Percentiles rank a stretch among this genome's conserved stretches.
These are phyloP conservation scores for Tagetes patula DNA, from an alignment of 129 eudicot species.

Conservation along the genomic window DNA sequence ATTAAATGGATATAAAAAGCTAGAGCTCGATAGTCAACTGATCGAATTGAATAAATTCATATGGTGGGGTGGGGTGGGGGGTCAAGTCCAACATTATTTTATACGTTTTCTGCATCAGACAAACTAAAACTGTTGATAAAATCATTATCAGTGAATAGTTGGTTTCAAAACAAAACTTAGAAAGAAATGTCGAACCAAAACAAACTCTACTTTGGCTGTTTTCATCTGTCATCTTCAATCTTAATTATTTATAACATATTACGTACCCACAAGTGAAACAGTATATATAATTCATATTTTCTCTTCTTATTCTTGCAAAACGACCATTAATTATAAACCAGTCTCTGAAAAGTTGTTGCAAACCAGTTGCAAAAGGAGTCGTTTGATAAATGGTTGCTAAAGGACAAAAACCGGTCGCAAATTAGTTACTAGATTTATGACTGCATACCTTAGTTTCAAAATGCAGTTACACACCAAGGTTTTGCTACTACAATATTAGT, in stretches of 20 bases:
- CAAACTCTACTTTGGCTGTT: conserved; percentile 24
- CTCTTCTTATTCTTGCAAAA: background rate
- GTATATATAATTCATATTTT: conserved; percentile 16
- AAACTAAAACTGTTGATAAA: conserved; percentile 13
- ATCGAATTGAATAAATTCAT: background rate
- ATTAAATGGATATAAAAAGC: background rate
- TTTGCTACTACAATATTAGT: too few relatives aligned
- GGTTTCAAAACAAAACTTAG: background rate
- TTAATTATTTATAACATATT: background rate
- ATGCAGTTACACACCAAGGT: too few relatives aligned
- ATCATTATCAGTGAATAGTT: conserved; percentile 13
- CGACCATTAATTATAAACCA: too few relatives aligned
- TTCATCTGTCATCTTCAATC: conserved; percentile 27
- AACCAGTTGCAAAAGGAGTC: too few relatives aligned
- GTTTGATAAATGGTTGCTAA: too few relatives aligned
- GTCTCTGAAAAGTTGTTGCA: too few relatives aligned
- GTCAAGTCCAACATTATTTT: conserved; percentile 14
- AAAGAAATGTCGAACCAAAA: conserved; percentile 20
- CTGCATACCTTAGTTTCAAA: too few relatives aligned
- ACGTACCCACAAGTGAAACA: background rate
- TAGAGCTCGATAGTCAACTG: conserved; percentile 4
- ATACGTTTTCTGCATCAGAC: conserved; percentile 35
- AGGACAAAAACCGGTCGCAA: too few relatives aligned
- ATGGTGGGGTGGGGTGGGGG: conserved; percentile 19
- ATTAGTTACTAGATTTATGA: too few relatives aligned